Percentiles rank a stretch among this genome's conserved stretches.
Conservation (phyloP, 805 yeast genomes). For the Saccharomycopsis lassenensis region DNA sequence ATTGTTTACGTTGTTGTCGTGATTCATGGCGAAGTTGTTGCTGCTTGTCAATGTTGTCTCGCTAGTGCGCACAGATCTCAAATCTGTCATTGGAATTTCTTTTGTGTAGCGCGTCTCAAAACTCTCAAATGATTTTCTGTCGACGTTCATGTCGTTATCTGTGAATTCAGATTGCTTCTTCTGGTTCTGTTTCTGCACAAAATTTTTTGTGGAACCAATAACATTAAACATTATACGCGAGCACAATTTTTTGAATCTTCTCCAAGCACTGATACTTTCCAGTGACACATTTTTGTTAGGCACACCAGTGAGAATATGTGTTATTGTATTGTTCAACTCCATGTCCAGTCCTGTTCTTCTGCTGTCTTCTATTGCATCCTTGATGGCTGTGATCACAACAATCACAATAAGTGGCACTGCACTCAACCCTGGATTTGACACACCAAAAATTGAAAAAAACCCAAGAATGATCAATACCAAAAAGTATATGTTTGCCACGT, state of each 20-base stretch:
- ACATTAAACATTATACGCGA: conserved; percentile 24
- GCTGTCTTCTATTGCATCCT: conserved; percentile 72
- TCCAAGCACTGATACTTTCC: conserved; percentile 52
- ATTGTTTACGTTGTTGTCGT: conserved; percentile 22
- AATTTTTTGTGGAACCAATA: conserved; percentile 21
- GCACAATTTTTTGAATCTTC: conserved; percentile 52
- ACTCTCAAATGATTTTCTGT: conserved; percentile 32
- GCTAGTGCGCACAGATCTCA: conserved; percentile 12
- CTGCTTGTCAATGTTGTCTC: conserved; percentile 23
- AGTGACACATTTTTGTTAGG: conserved; percentile 46
- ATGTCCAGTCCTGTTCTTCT: conserved; percentile 52
- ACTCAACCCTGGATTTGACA: conserved; percentile 57
- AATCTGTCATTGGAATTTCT: conserved; percentile 24
- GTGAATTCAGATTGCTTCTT: conserved; percentile 21
- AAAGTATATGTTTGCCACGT: conserved; percentile 52
- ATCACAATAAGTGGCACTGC: conserved; percentile 77
- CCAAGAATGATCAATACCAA: conserved; percentile 44
- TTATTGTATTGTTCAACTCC: conserved; percentile 57
- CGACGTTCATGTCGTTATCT: conserved; percentile 21
- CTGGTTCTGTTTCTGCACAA: conserved; percentile 22
- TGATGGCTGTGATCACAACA: conserved; percentile 60
- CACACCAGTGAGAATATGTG: conserved; percentile 44
- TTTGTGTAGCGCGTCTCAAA: conserved; percentile 23
- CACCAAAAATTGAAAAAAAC: conserved; percentile 63
- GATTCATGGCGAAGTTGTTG: too few species aligned